phyloP scores from a whole-genome alignment of 2,329 filamentous ascomycete genomes.

The Xylariaceae sp. region DNA sequence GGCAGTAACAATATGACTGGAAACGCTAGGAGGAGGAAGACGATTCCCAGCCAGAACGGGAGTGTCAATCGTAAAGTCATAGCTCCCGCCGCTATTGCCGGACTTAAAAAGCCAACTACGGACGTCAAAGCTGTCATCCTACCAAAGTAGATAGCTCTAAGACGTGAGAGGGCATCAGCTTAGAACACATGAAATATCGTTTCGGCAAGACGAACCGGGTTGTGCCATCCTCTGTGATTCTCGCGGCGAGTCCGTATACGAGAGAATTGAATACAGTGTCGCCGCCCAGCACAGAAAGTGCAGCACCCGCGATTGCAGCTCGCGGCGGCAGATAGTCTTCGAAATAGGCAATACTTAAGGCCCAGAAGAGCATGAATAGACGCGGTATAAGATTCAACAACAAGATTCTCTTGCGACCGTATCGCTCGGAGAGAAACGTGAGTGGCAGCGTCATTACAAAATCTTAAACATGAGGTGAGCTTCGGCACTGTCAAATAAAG shows the following conservation, averaged over 20 bases:
- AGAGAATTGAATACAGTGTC: conserved; percentile 49
- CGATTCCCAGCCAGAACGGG: conserved; percentile 40
- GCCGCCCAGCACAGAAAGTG: conserved; percentile 43
- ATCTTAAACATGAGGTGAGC: conserved; percentile 32
- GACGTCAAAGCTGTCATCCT: conserved; percentile 47
- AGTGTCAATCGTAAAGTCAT: conserved; percentile 42
- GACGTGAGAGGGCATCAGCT: conserved; percentile 11
- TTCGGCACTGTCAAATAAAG: not conserved
- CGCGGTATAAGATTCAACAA: conserved; percentile 42
- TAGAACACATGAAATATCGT: not conserved
- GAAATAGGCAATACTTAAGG: conserved; percentile 37
- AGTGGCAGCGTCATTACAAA: conserved; percentile 47
- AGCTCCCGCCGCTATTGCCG: conserved; percentile 41
- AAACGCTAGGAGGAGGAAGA: conserved; percentile 34
- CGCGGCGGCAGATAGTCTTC: conserved; percentile 35
- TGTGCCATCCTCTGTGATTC: conserved; percentile 40
- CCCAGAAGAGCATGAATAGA: conserved; percentile 38
- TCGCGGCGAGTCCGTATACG: conserved; percentile 41
- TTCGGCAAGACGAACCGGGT: conserved; percentile 27
- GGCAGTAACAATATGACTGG: conserved; percentile 32
- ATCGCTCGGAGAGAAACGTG: conserved; percentile 41
- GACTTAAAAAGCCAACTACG: conserved; percentile 42
- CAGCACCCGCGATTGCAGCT: conserved; percentile 38
- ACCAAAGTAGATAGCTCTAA: conserved; percentile 45
- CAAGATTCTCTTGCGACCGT: conserved; percentile 38